Conservation (phyloP, 805 yeast species). For the Danielozyma ontarioensis region DNA sequence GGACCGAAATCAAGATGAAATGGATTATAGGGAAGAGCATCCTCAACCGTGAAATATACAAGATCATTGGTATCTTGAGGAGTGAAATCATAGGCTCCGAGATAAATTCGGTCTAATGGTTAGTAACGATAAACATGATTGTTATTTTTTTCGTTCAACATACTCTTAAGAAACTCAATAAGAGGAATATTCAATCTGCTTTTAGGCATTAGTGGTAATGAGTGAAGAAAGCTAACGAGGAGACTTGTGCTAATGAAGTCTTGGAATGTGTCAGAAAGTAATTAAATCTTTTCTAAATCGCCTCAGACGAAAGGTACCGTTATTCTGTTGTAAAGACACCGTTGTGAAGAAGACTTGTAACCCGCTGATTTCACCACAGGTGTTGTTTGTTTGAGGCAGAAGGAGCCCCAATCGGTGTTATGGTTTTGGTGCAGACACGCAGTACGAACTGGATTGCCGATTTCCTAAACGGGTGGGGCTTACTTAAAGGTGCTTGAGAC, state of each 20-base stretch:
- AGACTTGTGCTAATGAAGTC: too few relatives aligned
- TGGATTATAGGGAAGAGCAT: constrained; percentile 86
- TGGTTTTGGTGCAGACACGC: background rate
- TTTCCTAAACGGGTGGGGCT: too few relatives aligned
- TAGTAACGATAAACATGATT: background rate
- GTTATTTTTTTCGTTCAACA: constrained; percentile 11
- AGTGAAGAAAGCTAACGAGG: too few relatives aligned
- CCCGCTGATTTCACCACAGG: background rate
- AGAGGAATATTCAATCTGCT: constrained; percentile 25
- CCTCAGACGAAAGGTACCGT: background rate
- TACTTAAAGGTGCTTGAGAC: too few relatives aligned
- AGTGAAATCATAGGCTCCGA: constrained; percentile 78
- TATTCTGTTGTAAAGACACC: background rate
- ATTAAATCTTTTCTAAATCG: too few relatives aligned
- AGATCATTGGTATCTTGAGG: constrained; percentile 74
- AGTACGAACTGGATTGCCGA: too few relatives aligned
- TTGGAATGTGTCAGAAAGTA: background rate
- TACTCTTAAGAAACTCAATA: constrained; percentile 41
- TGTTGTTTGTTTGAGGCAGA: background rate
- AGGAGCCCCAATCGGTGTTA: background rate
- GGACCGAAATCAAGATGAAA: constrained; percentile 98
- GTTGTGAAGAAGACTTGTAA: background rate
- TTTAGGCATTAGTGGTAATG: constrained; percentile 12
- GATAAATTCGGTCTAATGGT: constrained; percentile 60
- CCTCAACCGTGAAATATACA: constrained; percentile 89